Evolutionary conservation across 140 eudicot species (phyloP).

Genomic region (Ambrosia hybrid): DNA sequence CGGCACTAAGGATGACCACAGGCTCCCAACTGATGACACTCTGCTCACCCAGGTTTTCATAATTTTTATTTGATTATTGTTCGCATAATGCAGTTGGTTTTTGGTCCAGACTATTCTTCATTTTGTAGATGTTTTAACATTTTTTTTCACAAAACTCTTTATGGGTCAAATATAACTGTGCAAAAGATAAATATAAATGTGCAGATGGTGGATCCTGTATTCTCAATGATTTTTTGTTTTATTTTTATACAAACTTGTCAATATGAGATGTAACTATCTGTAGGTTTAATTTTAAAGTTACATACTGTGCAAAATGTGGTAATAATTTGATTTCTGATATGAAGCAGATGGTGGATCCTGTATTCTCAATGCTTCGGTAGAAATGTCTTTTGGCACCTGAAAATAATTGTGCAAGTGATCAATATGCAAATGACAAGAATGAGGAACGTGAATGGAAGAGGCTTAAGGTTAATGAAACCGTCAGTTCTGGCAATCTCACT

Average conservation of each 20-base stretch:
- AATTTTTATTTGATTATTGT: too few relatives aligned
- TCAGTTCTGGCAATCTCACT: slow-evolving; percentile 28
- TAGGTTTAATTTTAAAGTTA: not conserved
- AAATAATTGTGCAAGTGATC: slow-evolving; percentile 22
- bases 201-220: too few relatives aligned
- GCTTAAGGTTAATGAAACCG: slow-evolving; percentile 34
- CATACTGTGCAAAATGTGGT: not conserved
- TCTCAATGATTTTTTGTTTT: not conserved
- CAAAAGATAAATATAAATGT: too few relatives aligned
- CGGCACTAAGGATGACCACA: too few relatives aligned
- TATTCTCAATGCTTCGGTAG: slow-evolving; percentile 38
- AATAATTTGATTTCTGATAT: not conserved
- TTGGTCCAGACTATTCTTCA: too few relatives aligned
- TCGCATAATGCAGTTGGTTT: too few relatives aligned
- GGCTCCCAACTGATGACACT: not conserved
- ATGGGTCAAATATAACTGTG: too few relatives aligned
- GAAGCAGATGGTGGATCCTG: slow-evolving; percentile 55
- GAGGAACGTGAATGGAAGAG: slow-evolving; percentile 46
- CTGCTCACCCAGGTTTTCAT: not conserved
- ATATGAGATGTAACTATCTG: too few relatives aligned
- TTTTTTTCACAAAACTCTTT: too few relatives aligned
- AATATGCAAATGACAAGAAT: slow-evolving; percentile 21
- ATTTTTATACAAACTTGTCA: too few relatives aligned
- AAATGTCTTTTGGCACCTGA: slow-evolving; percentile 30
- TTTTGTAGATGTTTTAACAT: too few relatives aligned